Base-by-base conservation (phyloP, 345 rosid species). In the Mallotus nudiflorus region DNA sequence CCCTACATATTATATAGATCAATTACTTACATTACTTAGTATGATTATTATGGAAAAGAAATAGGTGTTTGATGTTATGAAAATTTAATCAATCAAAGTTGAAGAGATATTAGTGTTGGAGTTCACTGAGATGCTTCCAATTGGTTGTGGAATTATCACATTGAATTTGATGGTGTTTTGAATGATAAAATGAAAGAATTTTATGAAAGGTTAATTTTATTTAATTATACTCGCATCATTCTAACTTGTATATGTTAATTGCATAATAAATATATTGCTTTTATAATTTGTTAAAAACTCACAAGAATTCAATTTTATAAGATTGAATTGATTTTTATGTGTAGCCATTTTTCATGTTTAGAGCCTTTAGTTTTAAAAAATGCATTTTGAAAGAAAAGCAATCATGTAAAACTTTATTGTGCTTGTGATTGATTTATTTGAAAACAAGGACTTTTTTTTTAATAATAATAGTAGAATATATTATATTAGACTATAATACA, bases 141-240 rank as follows among this genome's bases (percentile, higher is more conserved):
- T 72, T 44, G 97, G 92, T n/a, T n/a, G 73, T 2, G 99, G 99
- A 46, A 83, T 85, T 75, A 74, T 95, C 73, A 66, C 33, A 78
- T 92, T 14, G 82, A 62, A 0, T 95, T 87, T 71, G 85, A 78
- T 31, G 98, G 99, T 28, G 73, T 81, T 29, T 82, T 95, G 31
- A 95, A 83, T 73, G 97, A 95, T 40, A 90, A 74, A 84, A 88
- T 90, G 96, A 95, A 90, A 73, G 99, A 98, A 1, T 92, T 95
- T 69, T 95, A 92, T 68, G 83, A 84, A 82, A 92, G 99, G 97
- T 95, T n/a, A 58, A 39, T n/a, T n/a, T n/a, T n/a, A n/a, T n/a
- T n/a, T n/a, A n/a, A n/a, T 44, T 0, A 7, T 11, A 8, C 28
- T n/a, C 22, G 2, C 4, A 9, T 27, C 14, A 4, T 9, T 2